Conservation (phyloP, 495 filamentous ascomycete genomes). For the Neurospora sp. region DNA sequence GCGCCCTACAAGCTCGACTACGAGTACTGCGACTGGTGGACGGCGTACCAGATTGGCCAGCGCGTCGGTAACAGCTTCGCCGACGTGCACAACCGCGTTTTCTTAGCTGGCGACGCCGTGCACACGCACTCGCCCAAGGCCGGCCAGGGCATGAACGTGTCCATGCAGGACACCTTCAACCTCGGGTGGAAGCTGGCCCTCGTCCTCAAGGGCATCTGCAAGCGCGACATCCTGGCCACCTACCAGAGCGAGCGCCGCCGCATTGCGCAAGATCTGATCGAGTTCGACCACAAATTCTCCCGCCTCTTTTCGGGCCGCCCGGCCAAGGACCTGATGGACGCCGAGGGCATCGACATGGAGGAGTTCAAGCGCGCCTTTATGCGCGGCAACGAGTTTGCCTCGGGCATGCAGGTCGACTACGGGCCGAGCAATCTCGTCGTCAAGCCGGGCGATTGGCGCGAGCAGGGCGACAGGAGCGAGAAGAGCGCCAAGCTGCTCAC, state of each 20-base stretch:
- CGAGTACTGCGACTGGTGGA: conserved; percentile 46
- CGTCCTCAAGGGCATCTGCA: conserved; percentile 46
- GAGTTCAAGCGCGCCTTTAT: conserved; percentile 34
- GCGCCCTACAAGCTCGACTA: conserved; percentile 53
- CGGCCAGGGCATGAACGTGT: conserved; percentile 70
- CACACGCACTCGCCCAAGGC: conserved; percentile 63
- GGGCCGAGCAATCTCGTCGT: conserved; percentile 19
- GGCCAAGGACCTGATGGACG: conserved; percentile 34
- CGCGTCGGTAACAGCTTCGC: conserved; percentile 54
- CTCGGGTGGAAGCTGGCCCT: conserved; percentile 65
- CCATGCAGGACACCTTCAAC: conserved; percentile 59
- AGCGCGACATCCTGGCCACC: conserved; percentile 50
- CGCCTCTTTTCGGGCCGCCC: conserved; percentile 34
- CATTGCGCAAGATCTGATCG: conserved; percentile 63
- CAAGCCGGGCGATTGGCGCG: conserved; percentile 11
- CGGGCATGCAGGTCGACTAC: conserved; percentile 27
- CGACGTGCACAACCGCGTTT: conserved; percentile 46
- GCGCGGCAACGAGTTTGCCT: conserved; percentile 28
- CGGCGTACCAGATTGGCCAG: conserved; percentile 51
- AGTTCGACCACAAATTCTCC: conserved; percentile 58
- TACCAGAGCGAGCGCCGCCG: conserved; percentile 61
- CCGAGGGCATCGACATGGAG: conserved; percentile 33
- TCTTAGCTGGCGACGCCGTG: conserved; percentile 54
- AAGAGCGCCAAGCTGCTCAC: conserved; percentile 2
- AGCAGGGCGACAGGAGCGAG: conserved; percentile 41